phyloP scores from a whole-genome alignment of 345 rosid species.

The Citrus sp. region DNA sequence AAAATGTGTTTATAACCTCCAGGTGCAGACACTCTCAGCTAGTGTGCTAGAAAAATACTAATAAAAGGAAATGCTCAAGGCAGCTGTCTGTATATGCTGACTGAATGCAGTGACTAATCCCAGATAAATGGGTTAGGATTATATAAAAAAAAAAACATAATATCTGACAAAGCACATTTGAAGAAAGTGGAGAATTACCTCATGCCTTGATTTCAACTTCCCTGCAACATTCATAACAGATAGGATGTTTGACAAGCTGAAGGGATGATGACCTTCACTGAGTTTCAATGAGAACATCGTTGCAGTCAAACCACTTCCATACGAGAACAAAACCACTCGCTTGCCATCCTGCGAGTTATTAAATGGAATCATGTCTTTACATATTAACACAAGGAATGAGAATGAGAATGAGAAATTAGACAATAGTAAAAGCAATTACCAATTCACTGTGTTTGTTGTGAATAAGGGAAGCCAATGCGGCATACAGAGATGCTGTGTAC shows the following conservation, averaged over 20 bases:
- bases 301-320: slow-evolving; percentile 95
- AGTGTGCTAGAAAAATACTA: background rate
- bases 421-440: slow-evolving; percentile 45
- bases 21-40: background rate
- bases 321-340: slow-evolving; percentile 83
- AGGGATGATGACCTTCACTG: slow-evolving; percentile 58
- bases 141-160: background rate
- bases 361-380: background rate
- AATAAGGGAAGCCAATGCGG: slow-evolving; percentile 91
- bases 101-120: background rate
- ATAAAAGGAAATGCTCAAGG: background rate
- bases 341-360: slow-evolving; percentile 58
- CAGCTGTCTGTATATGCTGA: background rate
- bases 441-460: slow-evolving; percentile 66
- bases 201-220: slow-evolving; percentile 84
- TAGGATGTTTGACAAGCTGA: slow-evolving; percentile 78
- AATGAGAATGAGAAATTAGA: background rate
- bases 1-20: background rate
- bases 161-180: background rate
- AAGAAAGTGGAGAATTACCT: slow-evolving; percentile 45
- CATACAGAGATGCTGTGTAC: slow-evolving; percentile 97
- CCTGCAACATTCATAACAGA: slow-evolving; percentile 61
- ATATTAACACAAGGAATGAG: background rate
- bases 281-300: slow-evolving; percentile 85
- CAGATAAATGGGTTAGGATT: background rate